Evolutionary conservation across 2,329 filamentous ascomycete genomes (phyloP), one percentile per base, ranked within the genome.

Genomic region (Arthrobotrys entomopaga): DNA sequence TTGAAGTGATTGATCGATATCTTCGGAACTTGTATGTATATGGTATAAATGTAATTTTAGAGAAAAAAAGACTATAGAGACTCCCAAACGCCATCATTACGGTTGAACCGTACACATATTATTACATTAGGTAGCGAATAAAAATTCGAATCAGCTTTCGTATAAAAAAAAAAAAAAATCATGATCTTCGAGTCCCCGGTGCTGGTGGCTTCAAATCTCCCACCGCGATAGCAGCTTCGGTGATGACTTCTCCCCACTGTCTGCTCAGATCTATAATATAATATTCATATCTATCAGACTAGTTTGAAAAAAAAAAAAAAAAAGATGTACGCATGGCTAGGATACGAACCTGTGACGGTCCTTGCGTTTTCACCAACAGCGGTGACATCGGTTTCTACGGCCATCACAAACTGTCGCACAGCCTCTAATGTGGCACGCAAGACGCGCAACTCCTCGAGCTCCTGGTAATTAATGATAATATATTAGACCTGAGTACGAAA

Each of bases 371-470:
- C 70, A 2, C 61, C 58, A 46, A 76, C 57, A 5, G 77, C 76
- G 19, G 48, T 64, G 4, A 72, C 65, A 57, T 79, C 78, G 24
- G 61, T 73, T 16, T 75, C 74, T 11, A 79, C 63, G 7, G 72
- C 77, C 6, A 60, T 66, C 15, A 78, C 76, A n/a, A 79, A 77
- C 20, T 79, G 78, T 26, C 75, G 76, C 29, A 79, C 67, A 16
- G 76, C 76, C 56, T 79, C 78, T 10, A 79, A 70, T 16, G 78
- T 77, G n/a, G 78, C 77, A 65, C 78, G 77, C 34, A 79, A 58
- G 34, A 78, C 76, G 15, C 70, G 77, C 16, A 79, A 76, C 20
- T 77, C 73, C 61, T 77, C 67, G 50, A 79, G 76, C 49, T 79
- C 78, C 78, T 79, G 54, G 56, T 57, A 7, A 8, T 16, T 4